Conservation (phyloP, 345 rosid genomes). For the Gossypium rotundifolium region DNA sequence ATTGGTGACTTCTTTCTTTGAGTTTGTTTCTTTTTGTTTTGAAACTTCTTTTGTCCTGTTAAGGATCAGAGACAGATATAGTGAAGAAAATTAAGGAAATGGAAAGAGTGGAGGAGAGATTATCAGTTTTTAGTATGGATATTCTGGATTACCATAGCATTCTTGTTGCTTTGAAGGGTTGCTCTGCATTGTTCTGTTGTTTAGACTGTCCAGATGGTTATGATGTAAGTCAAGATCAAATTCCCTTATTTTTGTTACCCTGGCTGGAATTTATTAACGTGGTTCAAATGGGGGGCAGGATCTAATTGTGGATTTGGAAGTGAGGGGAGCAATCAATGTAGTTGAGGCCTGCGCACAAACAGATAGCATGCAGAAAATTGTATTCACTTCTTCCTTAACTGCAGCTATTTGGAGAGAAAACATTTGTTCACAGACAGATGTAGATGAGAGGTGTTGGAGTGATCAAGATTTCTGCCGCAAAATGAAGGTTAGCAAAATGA, state of each 20-base stretch:
- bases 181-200: constrained; percentile 67
- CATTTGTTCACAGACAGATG: constrained; percentile 45
- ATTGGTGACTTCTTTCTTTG: neutral
- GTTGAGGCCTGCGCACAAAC: constrained; percentile 90
- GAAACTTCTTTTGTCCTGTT: neutral
- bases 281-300: constrained; percentile 32
- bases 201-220: constrained; percentile 59
- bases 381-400: constrained; percentile 65
- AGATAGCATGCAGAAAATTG: constrained; percentile 47
- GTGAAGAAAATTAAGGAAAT: constrained; percentile 55
- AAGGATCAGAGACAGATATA: constrained; percentile 49
- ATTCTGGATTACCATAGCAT: constrained; percentile 73
- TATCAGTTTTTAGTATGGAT: constrained; percentile 54
- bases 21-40: neutral
- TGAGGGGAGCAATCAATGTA: constrained; percentile 75
- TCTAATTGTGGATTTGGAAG: constrained; percentile 56
- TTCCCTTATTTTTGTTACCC: neutral
- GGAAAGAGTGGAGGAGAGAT: constrained; percentile 51
- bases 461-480: constrained; percentile 62
- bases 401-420: constrained; percentile 85
- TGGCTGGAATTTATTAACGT: neutral
- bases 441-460: constrained; percentile 84
- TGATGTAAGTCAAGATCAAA: constrained; percentile 39
- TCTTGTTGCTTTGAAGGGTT: constrained; percentile 61
- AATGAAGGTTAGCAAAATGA: constrained; percentile 42